These are phyloP conservation scores for Penicillium cataractarum DNA, from an alignment of 495 filamentous ascomycete genomes.

Conservation along the genomic window DNA sequence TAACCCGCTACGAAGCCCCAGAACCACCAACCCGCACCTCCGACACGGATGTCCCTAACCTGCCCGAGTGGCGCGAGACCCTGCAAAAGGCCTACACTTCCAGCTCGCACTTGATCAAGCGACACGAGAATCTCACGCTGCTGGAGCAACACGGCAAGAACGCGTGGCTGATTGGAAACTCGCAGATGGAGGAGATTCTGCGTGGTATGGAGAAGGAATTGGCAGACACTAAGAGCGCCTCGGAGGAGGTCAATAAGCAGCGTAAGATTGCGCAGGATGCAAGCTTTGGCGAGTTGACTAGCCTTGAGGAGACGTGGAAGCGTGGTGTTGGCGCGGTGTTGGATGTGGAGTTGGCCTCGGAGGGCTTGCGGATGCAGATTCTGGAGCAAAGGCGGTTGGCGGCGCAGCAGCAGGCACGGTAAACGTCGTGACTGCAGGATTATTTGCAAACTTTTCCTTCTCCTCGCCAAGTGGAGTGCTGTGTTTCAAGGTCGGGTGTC, in stretches of 20 bases:
- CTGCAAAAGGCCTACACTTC: conserved; percentile 61
- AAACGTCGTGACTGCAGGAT: neutral
- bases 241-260: conserved; percentile 71
- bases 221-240: conserved; percentile 61
- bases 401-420: conserved; percentile 42
- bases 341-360: conserved; percentile 75
- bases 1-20: conserved; percentile 78
- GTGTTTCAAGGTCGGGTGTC: neutral
- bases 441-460: neutral
- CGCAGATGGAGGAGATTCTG: conserved; percentile 73
- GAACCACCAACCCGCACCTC: conserved; percentile 42
- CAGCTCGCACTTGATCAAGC: conserved; percentile 65
- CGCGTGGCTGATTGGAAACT: conserved; percentile 86
- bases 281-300: conserved; percentile 65
- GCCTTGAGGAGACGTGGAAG: conserved; percentile 74
- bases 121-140: conserved; percentile 70
- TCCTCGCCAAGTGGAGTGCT: neutral
- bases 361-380: conserved; percentile 67
- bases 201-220: conserved; percentile 77
- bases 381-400: conserved; percentile 54
- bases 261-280: conserved; percentile 72
- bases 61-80: conserved; percentile 44
- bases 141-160: conserved; percentile 85
- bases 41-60: conserved; percentile 33
- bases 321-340: conserved; percentile 69